Evolutionary conservation across 192 early-diverging fungal species (phyloP).

Genomic region (Chytriomyces confervae): DNA sequence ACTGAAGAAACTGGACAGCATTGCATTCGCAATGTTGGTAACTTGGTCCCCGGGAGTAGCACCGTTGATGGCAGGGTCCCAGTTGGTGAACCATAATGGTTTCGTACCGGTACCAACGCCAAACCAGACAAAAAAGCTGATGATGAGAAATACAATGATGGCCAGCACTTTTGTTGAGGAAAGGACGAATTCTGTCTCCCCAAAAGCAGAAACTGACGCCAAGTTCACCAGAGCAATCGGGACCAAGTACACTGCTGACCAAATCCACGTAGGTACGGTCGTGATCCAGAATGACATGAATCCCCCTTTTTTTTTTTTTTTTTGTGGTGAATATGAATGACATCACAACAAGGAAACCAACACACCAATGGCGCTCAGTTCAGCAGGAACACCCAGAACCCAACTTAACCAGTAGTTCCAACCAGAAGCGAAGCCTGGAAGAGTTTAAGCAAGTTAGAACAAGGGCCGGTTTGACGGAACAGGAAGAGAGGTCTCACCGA

Average conservation of each 20-base stretch:
- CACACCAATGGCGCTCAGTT: slow-evolving; percentile 73
- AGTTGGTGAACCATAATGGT: slow-evolving; percentile 41
- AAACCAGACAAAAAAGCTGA: slow-evolving; percentile 71
- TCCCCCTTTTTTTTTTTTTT: slow-evolving; percentile 31
- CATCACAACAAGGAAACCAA: no score
- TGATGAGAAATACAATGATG: slow-evolving; percentile 82
- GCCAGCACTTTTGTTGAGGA: slow-evolving; percentile 81
- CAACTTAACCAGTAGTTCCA: slow-evolving; percentile 45
- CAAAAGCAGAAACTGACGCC: slow-evolving; percentile 67
- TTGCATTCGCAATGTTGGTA: background rate
- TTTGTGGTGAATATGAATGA: no score
- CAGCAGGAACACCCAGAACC: slow-evolving; percentile 54
- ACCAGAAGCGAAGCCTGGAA: slow-evolving; percentile 39
- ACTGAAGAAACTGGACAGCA: no score
- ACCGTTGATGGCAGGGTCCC: slow-evolving; percentile 16
- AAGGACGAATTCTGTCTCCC: slow-evolving; percentile 79
- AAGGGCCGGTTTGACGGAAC: background rate
- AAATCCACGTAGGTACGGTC: slow-evolving; percentile 43
- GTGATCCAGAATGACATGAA: slow-evolving; percentile 73
- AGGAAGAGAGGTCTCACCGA: background rate
- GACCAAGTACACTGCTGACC: slow-evolving; percentile 59
- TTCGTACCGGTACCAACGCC: slow-evolving; percentile 61
- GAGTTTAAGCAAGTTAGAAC: slow-evolving; percentile 45
- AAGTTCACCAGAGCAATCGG: slow-evolving; percentile 65
- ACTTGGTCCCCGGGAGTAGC: background rate